Evolutionary conservation across 1,284 basidiomycete genomes (phyloP).

Genomic region (Ustilago shanxiensis): DNA sequence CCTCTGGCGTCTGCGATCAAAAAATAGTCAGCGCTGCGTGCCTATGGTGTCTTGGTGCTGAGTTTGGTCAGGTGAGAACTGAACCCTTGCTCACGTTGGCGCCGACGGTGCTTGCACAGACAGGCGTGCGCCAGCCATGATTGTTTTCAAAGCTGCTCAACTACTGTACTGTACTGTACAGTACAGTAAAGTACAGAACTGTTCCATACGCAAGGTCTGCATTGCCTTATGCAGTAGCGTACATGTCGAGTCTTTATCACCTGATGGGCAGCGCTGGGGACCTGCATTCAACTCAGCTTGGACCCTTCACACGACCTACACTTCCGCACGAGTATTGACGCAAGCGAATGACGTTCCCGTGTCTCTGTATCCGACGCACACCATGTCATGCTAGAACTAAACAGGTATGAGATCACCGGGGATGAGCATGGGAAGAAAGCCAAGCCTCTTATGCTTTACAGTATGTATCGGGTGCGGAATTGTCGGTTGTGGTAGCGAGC

Average conservation of each 20-base stretch:
- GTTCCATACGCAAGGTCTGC: background rate
- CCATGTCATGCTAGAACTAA: background rate
- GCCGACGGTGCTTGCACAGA: background rate
- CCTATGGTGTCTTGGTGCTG: background rate
- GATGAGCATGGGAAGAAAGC: background rate
- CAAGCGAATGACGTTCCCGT: conserved; percentile 3
- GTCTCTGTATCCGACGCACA: background rate
- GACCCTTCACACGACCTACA: background rate
- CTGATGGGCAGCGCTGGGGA: background rate
- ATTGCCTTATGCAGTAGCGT: background rate
- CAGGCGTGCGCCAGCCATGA: no score
- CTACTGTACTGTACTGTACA: no score
- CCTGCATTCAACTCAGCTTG: background rate
- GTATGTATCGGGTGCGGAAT: background rate
- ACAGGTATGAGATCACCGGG: background rate
- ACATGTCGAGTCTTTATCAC: background rate
- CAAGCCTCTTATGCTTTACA: background rate
- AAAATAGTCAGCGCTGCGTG: background rate
- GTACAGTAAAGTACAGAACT: no score
- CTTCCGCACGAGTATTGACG: background rate
- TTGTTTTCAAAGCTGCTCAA: no score
- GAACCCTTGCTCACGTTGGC: background rate
- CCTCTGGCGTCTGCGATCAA: background rate
- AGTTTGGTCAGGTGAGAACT: background rate
- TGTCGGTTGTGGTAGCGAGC: background rate